Evolutionary conservation across 2,329 filamentous ascomycete species (phyloP).

Genomic region (Elsinoe ampelina): DNA sequence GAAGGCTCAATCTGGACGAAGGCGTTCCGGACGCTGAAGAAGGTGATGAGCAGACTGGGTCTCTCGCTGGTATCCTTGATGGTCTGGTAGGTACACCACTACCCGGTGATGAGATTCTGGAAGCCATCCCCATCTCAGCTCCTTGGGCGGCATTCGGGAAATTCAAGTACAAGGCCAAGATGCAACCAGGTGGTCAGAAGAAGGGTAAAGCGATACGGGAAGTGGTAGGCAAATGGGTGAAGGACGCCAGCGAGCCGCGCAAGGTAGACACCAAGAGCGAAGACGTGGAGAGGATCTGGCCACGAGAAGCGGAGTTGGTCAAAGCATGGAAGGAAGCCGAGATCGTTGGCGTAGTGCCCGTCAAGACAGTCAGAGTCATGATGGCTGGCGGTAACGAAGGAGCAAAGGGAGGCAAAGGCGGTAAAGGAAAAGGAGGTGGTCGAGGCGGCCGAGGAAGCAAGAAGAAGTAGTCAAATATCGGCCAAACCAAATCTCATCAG

Average conservation of each 20-base stretch:
- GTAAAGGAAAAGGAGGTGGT: slow-evolving; percentile 23
- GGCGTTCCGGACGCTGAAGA: slow-evolving; percentile 34
- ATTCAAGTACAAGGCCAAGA: slow-evolving; percentile 89
- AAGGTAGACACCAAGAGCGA: slow-evolving; percentile 38
- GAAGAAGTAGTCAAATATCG: slow-evolving; percentile 17
- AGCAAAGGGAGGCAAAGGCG: slow-evolving; percentile 28
- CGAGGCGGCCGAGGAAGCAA: slow-evolving; percentile 24
- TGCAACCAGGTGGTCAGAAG: slow-evolving; percentile 83
- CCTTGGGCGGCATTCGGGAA: slow-evolving; percentile 55
- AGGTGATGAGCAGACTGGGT: slow-evolving; percentile 24
- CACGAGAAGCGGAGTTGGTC: slow-evolving; percentile 74
- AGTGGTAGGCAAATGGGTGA: slow-evolving; percentile 72
- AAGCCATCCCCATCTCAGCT: slow-evolving; percentile 53
- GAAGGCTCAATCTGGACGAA: slow-evolving; percentile 51
- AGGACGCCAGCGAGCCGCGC: slow-evolving; percentile 46
- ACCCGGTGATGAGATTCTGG: slow-evolving; percentile 71
- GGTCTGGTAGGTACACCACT: slow-evolving; percentile 67
- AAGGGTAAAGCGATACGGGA: slow-evolving; percentile 93
- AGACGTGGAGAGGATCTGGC: slow-evolving; percentile 68
- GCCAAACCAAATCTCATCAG: neutral
- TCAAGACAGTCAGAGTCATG: slow-evolving; percentile 72
- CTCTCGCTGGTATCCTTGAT: slow-evolving; percentile 42
- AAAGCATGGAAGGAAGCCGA: slow-evolving; percentile 73
- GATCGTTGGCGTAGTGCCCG: slow-evolving; percentile 69
- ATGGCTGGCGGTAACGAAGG: slow-evolving; percentile 50